Evolutionary conservation across 2,329 filamentous ascomycete species (phyloP).

Genomic region (Blastomyces silverae): DNA sequence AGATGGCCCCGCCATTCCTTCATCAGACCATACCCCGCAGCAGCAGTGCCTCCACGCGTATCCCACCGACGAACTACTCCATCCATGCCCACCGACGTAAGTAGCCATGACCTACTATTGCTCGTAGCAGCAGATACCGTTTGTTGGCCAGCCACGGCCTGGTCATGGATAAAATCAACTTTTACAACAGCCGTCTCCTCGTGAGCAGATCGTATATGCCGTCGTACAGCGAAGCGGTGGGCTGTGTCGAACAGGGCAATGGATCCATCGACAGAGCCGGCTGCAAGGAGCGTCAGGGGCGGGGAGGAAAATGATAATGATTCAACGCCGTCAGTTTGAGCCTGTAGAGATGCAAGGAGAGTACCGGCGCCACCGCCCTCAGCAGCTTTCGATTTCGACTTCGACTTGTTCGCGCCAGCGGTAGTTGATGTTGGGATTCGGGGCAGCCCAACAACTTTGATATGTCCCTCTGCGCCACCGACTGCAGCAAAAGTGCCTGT

Average conservation of each 20-base stretch:
- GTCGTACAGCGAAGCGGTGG: conserved; percentile 77
- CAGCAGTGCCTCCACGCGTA: conserved; percentile 59
- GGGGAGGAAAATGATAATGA: conserved; percentile 59
- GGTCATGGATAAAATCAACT: conserved; percentile 69
- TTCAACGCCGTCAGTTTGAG: conserved; percentile 73
- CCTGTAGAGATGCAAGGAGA: conserved; percentile 76
- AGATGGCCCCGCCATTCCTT: conserved; percentile 85
- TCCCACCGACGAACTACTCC: conserved; percentile 90
- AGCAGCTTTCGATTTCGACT: conserved; percentile 48
- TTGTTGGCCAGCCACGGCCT: conserved; percentile 29
- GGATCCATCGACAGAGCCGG: conserved; percentile 57
- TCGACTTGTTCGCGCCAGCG: conserved; percentile 40
- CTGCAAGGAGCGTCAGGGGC: conserved; percentile 55
- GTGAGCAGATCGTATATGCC: conserved; percentile 74
- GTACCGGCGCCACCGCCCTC: conserved; percentile 56
- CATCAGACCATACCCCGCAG: conserved; percentile 61
- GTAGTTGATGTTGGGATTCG: conserved; percentile 44
- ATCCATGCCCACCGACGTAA: conserved; percentile 88
- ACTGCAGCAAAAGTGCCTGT: conserved; percentile 72
- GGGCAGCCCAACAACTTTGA: conserved; percentile 79
- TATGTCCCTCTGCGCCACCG: conserved; percentile 78
- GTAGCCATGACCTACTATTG: conserved; percentile 54
- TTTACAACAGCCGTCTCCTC: conserved; percentile 88
- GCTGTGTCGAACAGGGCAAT: conserved; percentile 84
- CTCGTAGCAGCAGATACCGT: conserved; percentile 26